Percentiles rank a stretch among this genome's conserved stretches.
phyloP scores from a whole-genome alignment of 345 rosid species.

The Geranium brycei region DNA sequence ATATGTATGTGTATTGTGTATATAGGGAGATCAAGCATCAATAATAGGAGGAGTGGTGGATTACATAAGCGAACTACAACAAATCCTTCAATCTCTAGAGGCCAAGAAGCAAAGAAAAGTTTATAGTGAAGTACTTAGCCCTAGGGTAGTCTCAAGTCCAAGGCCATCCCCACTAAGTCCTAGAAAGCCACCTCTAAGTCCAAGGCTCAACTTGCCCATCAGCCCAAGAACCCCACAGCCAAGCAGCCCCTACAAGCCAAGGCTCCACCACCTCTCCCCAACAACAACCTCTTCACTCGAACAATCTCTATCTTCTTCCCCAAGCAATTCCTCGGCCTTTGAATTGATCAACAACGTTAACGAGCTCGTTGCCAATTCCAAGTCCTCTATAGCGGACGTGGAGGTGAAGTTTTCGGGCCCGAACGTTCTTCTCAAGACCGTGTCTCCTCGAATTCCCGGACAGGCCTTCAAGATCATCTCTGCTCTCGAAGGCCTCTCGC shows the following conservation, averaged over 20 bases:
- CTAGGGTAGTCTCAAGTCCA: slow-evolving; percentile 52
- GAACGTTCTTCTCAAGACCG: slow-evolving; percentile 63
- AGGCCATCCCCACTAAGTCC: slow-evolving; percentile 26
- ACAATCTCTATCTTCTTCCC: slow-evolving; percentile 42
- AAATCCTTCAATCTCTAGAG: slow-evolving; percentile 72
- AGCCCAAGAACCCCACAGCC: slow-evolving; percentile 23
- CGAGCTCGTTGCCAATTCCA: slow-evolving; percentile 74
- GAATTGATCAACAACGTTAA: slow-evolving; percentile 20
- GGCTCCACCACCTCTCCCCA: slow-evolving; percentile 26
- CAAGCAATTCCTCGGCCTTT: slow-evolving; percentile 15
- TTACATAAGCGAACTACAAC: slow-evolving; percentile 86
- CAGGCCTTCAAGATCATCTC: slow-evolving; percentile 69
- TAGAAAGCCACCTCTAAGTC: slow-evolving; percentile 4
- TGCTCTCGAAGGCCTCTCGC: slow-evolving; percentile 60
- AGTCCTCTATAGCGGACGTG: slow-evolving; percentile 73
- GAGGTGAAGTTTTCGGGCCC: slow-evolving; percentile 90
- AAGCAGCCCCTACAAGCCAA: slow-evolving; percentile 14
- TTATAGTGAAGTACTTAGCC: slow-evolving; percentile 74
- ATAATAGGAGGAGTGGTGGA: slow-evolving; percentile 95
- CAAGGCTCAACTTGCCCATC: slow-evolving; percentile 12
- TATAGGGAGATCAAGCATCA: slow-evolving; percentile 98
- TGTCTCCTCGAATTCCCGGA: slow-evolving; percentile 67
- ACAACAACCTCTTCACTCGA: background rate
- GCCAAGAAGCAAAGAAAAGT: slow-evolving; percentile 92
- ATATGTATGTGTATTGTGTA: background rate